phyloP scores from a whole-genome alignment of 495 filamentous ascomycete species.

The Sabuloglossum arenarium region DNA sequence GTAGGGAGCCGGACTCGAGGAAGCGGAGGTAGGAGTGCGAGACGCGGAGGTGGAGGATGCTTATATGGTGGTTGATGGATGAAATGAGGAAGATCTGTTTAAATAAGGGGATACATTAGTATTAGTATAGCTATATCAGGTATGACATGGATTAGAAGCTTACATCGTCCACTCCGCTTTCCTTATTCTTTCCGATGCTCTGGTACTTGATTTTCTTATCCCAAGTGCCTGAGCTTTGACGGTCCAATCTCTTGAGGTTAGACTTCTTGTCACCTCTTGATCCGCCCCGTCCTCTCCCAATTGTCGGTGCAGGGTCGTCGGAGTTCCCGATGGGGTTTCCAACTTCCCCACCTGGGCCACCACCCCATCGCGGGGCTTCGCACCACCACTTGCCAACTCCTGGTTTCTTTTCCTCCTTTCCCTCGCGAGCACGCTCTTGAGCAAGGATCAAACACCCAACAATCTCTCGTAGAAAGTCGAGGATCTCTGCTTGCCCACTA shows the following conservation, averaged over 20 bases:
- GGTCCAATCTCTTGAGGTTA: neutral
- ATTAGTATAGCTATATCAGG: neutral
- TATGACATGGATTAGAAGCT: conserved; percentile 19
- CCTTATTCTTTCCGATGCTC: conserved; percentile 41
- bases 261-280: neutral
- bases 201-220: conserved; percentile 55
- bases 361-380: conserved; percentile 49
- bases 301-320: neutral
- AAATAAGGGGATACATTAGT: neutral
- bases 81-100: conserved; percentile 65
- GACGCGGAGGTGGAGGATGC: conserved; percentile 52
- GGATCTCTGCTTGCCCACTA: conserved; percentile 24
- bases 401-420: conserved; percentile 37
- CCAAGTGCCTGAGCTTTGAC: conserved; percentile 27
- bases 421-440: conserved; percentile 62
- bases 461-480: conserved; percentile 56
- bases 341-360: conserved; percentile 21
- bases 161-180: conserved; percentile 34
- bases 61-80: conserved; percentile 63
- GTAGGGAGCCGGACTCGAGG: conserved; percentile 12
- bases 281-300: neutral
- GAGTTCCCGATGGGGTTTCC: conserved; percentile 6
- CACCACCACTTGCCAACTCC: conserved; percentile 75
- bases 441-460: conserved; percentile 55
- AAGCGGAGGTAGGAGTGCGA: conserved; percentile 40